These are phyloP conservation scores for Vitis cinerea DNA, from an alignment of 164 flowering plant species.

Conservation along the genomic window DNA sequence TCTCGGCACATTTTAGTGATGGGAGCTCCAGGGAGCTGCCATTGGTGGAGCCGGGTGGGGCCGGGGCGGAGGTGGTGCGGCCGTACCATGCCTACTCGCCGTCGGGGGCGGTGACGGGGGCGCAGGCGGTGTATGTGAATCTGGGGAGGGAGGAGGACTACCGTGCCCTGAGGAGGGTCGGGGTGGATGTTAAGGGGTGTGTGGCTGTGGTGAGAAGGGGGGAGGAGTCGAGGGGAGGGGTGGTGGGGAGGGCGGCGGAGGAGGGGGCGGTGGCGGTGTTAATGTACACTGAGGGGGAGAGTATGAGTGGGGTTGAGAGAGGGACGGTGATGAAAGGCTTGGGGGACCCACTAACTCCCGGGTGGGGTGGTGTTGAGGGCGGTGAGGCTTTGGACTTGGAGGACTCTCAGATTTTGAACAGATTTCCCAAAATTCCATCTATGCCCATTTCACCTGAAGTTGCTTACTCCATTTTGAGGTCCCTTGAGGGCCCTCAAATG, in stretches of 20 bases:
- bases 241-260: conserved; percentile 59
- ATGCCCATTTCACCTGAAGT: conserved; percentile 66
- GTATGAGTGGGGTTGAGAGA: conserved; percentile 38
- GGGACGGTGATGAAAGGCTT: conserved; percentile 81
- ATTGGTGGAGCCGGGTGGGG: conserved; percentile 26
- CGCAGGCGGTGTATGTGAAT: conserved; percentile 61
- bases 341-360: conserved; percentile 92
- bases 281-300: conserved; percentile 55
- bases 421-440: conserved; percentile 79
- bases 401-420: conserved; percentile 40
- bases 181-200: conserved; percentile 67
- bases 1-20: conserved; percentile 45
- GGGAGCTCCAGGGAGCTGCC: conserved; percentile 27
- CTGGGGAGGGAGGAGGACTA: conserved; percentile 75
- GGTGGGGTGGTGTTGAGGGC: conserved; percentile 69
- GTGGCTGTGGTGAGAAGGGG: conserved; percentile 68
- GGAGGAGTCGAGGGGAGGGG: conserved; percentile 44
- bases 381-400: conserved; percentile 60
- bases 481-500: conserved; percentile 49
- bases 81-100: conserved; percentile 96
- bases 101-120: conserved; percentile 56
- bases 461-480: conserved; percentile 54
- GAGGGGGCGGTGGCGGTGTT: conserved; percentile 71
- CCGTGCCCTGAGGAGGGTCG: conserved; percentile 38
- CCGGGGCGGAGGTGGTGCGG: conserved; percentile 29